Percentiles rank a stretch among this genome's conserved stretches.
Conservation (phyloP, 768 basidiomycete genomes). For the Lyophyllum shimeji region DNA sequence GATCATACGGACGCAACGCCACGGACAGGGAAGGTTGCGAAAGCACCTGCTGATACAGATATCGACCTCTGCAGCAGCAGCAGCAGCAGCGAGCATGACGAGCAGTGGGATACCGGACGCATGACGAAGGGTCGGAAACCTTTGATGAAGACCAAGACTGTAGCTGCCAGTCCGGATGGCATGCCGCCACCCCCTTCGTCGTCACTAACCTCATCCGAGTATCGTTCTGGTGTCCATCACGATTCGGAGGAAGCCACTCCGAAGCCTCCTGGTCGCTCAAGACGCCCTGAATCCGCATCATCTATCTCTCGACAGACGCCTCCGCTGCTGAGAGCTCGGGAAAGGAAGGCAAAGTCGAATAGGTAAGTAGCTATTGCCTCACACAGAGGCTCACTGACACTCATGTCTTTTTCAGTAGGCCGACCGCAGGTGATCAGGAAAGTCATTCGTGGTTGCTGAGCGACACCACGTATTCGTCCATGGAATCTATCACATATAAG, state of each 20-base stretch:
- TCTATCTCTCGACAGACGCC: background rate
- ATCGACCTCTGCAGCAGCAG: slow-evolving; percentile 15
- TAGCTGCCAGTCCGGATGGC: background rate
- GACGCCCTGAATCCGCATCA: background rate
- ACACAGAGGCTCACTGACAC: background rate
- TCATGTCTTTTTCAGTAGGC: background rate
- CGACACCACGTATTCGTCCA: slow-evolving; percentile 20
- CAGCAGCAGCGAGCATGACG: slow-evolving; percentile 7
- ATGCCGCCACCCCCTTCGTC: slow-evolving; percentile 1
- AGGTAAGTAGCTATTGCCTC: slow-evolving; percentile 6
- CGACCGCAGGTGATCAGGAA: background rate
- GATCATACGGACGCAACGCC: slow-evolving; percentile 8
- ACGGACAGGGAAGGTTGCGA: background rate
- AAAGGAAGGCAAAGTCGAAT: background rate
- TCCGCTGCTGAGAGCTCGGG: slow-evolving; percentile 7
- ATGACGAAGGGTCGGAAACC: slow-evolving; percentile 6
- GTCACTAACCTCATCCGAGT: background rate
- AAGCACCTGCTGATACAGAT: background rate
- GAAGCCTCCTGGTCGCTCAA: slow-evolving; percentile 3
- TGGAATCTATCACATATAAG: slow-evolving; percentile 1
- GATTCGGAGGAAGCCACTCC: slow-evolving; percentile 12
- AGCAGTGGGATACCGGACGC: slow-evolving; percentile 11
- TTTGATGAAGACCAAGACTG: background rate
- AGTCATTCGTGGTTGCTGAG: slow-evolving; percentile 26
- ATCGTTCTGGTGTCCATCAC: background rate